Evolutionary conservation across 75 land plant species (phyloP), one percentile per base, ranked within the genome.

Genomic region (Picea sitchensis): DNA sequence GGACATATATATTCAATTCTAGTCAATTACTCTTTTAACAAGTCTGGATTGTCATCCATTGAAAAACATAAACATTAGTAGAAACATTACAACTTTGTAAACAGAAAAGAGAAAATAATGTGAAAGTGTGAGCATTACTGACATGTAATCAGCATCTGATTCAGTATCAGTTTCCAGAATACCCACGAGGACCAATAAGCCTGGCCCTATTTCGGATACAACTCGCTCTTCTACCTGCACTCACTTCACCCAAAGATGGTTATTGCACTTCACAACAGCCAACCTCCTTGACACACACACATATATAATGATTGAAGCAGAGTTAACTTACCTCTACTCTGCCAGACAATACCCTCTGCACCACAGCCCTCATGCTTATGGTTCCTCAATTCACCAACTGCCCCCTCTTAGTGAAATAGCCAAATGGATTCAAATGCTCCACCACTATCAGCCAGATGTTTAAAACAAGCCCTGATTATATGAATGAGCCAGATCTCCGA

Each of bases 181-280:
- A 56, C 97, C 97, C 58, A 96, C 88, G 64, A 96, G 92, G 58
- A 96, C 99, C 76, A 92, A 87, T 21, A 96, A 84, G 15, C 99
- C 95, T 4, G 93, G 91, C 34, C 95, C 93, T 15, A 94, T 96
- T 72, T 92, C 90, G 32, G 99, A 96, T 5, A 96, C 91, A 7
- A 65, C 84, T 54, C 82, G 82, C 14, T 97, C 99, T 12, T 94
- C 99, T 14, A 96, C 99, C 99, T 94, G 86, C 41, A 77, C 34
- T 36, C 11, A 54, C 8, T 18, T 12, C 69, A 44, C 44, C 56
- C 26, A 8, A 57, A 74, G 2, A 38, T 11, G 14, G 41, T 60
- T 23, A 65, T 20, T 23, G 3, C 8, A 73, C 32, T 32, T 20
- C 73, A 14, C 41, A 2, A 12, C 20, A 32, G 21, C 17, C 68